phyloP scores from a whole-genome alignment of 2,329 filamentous ascomycete genomes.

The Fusarium globosum region DNA sequence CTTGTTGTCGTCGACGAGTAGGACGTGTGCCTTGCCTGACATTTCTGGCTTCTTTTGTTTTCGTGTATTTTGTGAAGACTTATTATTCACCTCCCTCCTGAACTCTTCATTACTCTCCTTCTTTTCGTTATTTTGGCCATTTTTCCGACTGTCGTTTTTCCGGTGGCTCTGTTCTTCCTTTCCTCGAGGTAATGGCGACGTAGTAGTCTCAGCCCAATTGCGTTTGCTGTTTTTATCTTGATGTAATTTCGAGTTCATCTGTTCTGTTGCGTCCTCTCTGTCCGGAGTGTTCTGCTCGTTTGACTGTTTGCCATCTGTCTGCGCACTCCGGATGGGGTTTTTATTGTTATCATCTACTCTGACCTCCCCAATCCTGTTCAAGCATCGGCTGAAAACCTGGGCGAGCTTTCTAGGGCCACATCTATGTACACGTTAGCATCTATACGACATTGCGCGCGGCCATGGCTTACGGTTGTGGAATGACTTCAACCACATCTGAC shows the following conservation, averaged over 20 bases:
- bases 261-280: not conserved
- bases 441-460: rapidly evolving
- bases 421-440: slow-evolving; percentile 6
- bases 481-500: slow-evolving; percentile 46
- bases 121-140: not conserved
- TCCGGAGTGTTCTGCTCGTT: not conserved
- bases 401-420: slow-evolving; percentile 48
- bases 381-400: slow-evolving; percentile 43
- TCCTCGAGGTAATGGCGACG: not conserved
- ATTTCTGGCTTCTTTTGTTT: not conserved
- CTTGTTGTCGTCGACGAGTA: slow-evolving; percentile 57
- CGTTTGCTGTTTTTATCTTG: not conserved
- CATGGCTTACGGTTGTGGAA: slow-evolving; percentile 47
- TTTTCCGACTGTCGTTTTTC: not conserved
- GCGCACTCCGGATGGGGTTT: not conserved
- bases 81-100: not conserved
- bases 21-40: slow-evolving; percentile 38
- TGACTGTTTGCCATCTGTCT: not conserved
- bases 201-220: not conserved
- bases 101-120: not conserved
- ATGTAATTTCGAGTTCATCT: not conserved
- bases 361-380: slow-evolving; percentile 11
- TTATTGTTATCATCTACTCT: not conserved
- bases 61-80: not conserved
- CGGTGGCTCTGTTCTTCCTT: no score